Evolutionary conservation across 192 early-diverging fungal species (phyloP).

Genomic region (Piromyces finnis): DNA sequence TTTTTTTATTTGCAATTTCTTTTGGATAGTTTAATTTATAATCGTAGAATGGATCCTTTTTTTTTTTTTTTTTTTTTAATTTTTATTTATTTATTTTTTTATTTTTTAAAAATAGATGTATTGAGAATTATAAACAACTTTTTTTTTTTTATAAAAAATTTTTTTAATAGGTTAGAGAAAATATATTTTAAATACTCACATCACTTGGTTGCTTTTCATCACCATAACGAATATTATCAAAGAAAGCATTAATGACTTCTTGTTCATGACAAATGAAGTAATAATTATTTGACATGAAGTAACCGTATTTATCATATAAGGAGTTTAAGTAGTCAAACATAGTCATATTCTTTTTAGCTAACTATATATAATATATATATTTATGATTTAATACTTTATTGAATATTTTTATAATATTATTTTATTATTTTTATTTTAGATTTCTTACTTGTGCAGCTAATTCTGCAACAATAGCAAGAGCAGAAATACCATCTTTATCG

Average conservation of each 20-base stretch:
- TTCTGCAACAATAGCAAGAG: constrained; percentile 62
- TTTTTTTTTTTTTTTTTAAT: neutral
- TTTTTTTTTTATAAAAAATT: too few relatives aligned
- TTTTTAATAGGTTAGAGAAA: too few relatives aligned
- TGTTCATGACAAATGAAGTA: constrained; percentile 77
- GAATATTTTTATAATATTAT: neutral
- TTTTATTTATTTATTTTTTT: too few relatives aligned
- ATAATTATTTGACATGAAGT: constrained; percentile 66
- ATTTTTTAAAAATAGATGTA: too few relatives aligned
- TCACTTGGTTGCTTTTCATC: neutral
- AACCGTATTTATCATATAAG: constrained; percentile 32
- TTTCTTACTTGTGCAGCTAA: constrained; percentile 34
- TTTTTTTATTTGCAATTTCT: constrained; percentile 42
- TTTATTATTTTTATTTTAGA: constrained; percentile 37
- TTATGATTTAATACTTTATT: too few relatives aligned
- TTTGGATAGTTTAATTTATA: constrained; percentile 47
- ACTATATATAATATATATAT: neutral
- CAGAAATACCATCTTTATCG: constrained; percentile 60
- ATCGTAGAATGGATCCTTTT: constrained; percentile 6
- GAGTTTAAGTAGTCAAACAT: neutral
- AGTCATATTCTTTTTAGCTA: neutral
- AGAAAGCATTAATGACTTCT: constrained; percentile 47
- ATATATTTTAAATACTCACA: neutral
- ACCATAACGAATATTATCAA: constrained; percentile 67
- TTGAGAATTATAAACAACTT: too few relatives aligned